Percentiles rank a stretch among this genome's conserved stretches.
Conservation (phyloP, 495 filamentous ascomycete species). For the Amphirosellinia nigrospora region DNA sequence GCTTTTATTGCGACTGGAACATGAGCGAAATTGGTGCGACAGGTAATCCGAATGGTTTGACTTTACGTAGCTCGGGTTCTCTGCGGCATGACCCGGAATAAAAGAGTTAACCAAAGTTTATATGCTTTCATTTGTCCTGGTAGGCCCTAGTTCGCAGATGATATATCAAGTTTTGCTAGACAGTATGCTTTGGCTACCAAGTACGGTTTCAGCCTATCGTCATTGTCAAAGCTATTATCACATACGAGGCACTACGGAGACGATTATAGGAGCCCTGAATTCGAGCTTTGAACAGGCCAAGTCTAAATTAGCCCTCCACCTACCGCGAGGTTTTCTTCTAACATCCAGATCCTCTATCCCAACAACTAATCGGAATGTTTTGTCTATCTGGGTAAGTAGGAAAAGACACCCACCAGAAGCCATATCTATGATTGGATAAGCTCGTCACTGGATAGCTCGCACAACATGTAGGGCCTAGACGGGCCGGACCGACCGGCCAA, state of each 20-base stretch:
- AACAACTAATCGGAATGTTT: not conserved
- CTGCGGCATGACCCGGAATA: not conserved
- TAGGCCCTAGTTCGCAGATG: not conserved
- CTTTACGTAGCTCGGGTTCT: not conserved
- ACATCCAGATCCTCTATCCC: constrained; percentile 28
- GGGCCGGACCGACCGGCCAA: not conserved
- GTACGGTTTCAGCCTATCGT: not conserved
- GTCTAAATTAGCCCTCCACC: constrained; percentile 2
- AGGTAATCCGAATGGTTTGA: not conserved
- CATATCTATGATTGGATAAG: not conserved
- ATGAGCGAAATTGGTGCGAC: not conserved
- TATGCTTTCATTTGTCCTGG: not conserved
- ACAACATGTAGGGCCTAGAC: too few relatives aligned
- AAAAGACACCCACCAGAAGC: not conserved
- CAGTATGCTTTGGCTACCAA: not conserved
- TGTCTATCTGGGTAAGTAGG: not conserved
- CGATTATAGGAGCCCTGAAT: not conserved
- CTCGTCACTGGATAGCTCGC: too few relatives aligned
- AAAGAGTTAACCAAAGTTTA: not conserved
- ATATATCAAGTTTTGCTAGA: too few relatives aligned
- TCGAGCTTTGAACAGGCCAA: too few relatives aligned
- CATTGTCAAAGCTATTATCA: not conserved
- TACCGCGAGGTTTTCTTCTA: constrained; percentile 39
- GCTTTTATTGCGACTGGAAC: not conserved
- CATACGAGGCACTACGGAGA: not conserved